phyloP scores from a whole-genome alignment of 148 eudicot genomes.

The Vaccinium myrtillus region DNA sequence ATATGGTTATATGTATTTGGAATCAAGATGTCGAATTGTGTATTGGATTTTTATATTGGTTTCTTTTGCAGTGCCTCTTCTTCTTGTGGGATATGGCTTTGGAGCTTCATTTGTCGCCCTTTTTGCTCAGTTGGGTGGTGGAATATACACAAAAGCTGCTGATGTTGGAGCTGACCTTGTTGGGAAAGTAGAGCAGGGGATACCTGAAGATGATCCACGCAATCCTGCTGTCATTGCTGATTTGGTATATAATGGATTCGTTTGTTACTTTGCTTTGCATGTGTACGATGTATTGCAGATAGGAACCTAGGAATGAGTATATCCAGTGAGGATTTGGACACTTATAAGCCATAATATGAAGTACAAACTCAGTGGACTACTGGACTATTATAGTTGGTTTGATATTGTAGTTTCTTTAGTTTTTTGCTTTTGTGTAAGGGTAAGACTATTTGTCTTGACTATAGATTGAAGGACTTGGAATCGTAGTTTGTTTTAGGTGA shows the following conservation, averaged over 20 bases:
- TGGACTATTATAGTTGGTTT: constrained; percentile 2
- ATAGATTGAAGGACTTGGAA: background rate
- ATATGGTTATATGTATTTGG: background rate
- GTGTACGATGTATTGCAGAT: background rate
- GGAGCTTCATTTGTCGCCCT: constrained; percentile 99
- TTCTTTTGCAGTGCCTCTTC: constrained; percentile 85
- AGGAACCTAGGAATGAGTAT: too few relatives aligned
- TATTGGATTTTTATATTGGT: background rate
- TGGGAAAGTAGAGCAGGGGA: constrained; percentile 99
- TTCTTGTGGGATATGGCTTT: constrained; percentile 99
- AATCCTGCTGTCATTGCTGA: constrained; percentile 99
- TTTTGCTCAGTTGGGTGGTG: constrained; percentile 99
- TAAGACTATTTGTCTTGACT: background rate
- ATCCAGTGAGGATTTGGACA: background rate
- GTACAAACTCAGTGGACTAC: background rate
- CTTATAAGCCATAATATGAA: background rate
- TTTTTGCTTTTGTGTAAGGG: background rate
- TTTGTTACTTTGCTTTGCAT: background rate
- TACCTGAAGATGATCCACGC: constrained; percentile 99
- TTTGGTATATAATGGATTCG: constrained; percentile 54
- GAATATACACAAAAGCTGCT: constrained; percentile 99
- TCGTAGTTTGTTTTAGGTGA: background rate
- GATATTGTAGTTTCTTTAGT: background rate
- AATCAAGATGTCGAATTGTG: constrained; percentile 6
- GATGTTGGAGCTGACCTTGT: constrained; percentile 99